These are phyloP conservation scores for Catharanthus roseus DNA, from an alignment of 257 asterid species.

Conservation along the genomic window DNA sequence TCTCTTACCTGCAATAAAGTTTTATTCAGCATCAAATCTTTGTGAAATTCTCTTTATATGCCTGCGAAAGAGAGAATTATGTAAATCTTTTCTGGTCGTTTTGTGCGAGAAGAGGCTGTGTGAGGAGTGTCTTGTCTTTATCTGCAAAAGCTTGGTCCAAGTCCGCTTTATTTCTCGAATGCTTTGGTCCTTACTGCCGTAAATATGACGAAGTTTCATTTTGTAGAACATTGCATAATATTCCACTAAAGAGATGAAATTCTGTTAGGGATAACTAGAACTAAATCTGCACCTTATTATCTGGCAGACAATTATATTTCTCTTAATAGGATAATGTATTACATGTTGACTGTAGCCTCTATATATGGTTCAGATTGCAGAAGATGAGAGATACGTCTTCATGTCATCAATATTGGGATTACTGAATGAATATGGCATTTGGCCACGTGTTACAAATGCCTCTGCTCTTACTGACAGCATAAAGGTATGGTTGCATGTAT, in stretches of 20 bases:
- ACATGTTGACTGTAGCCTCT: conserved; percentile 7
- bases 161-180: neutral
- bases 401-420: conserved; percentile 66
- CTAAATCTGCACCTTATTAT: neutral
- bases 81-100: neutral
- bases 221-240: neutral
- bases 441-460: conserved; percentile 84
- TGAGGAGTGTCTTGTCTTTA: neutral
- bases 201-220: neutral
- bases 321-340: neutral
- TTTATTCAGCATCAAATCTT: neutral
- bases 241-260: neutral
- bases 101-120: neutral
- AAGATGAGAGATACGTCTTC: conserved; percentile 71
- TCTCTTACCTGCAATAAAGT: neutral
- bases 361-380: conserved; percentile 53
- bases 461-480: conserved; percentile 70
- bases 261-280: neutral
- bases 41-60: neutral
- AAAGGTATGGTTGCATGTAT: conserved; percentile 43
- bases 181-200: neutral
- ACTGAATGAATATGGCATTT: conserved; percentile 74
- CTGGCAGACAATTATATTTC: neutral
- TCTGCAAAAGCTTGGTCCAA: neutral
- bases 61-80: neutral